Evolutionary conservation across 176 grass and related monocot genomes (phyloP), one percentile per base, ranked within the genome.

Genomic region (Otatea glauca): DNA sequence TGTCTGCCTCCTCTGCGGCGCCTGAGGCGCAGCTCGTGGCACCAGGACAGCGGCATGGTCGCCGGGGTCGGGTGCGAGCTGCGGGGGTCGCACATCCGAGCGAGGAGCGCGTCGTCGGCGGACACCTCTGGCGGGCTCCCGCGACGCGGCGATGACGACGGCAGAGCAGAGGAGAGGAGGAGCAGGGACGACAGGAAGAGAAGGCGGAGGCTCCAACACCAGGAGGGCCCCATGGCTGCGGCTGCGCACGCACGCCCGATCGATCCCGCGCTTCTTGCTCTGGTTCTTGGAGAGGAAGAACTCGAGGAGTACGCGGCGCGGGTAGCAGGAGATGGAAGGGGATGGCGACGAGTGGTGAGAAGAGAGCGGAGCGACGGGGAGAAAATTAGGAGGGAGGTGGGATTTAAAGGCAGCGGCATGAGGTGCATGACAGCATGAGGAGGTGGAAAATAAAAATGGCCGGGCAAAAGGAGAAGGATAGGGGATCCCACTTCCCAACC

Each of bases 341-440:
- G 60, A 5, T 42, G 82, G 53, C 10, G 75, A 27, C 24, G n/a
- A 65, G 60, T 50, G 61, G 21, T 12, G 58, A 12, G 70, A 53
- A 11, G 86, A 89, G 77, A 79, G 77, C 54, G 86, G 76, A 70
- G 81, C 16, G 90, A 34, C 35, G 68, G 56, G 68, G 71, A 27
- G n/a, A 65, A 55, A 85, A 63, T 81, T 53, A 44, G 43, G 70
- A 85, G 62, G 80, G 68, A 17, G 84, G 72, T 86, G 86, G 83
- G 84, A 73, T 93, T 93, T 93, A 91, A 93, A 87, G 43, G 81
- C 51, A 29, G 59, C 16, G 43, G 91, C 89, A 54, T 88, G 91
- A 92, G 86, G 85, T 66, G 81, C 89, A 90, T 93, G 91, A 96
- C 62, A n/a, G n/a, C n/a, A n/a, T n/a, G n/a, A n/a, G n/a, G 37